phyloP scores from a whole-genome alignment of 306 rosid genomes.

The Medicago ruthenica region DNA sequence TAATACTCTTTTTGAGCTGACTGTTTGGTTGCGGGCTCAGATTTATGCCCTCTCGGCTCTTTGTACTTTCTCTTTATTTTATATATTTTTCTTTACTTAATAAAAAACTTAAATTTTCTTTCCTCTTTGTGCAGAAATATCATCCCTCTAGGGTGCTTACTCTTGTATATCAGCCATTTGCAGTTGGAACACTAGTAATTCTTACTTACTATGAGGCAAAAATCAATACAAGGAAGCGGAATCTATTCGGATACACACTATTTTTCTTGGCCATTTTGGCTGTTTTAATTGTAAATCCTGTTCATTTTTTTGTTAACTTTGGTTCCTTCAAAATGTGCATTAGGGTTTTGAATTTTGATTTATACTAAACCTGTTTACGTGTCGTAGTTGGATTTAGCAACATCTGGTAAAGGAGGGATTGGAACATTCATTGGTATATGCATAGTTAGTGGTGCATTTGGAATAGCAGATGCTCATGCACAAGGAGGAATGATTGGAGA shows the following conservation, averaged over 20 bases:
- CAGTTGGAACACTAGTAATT: constrained; percentile 62
- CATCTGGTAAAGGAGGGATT: constrained; percentile 86
- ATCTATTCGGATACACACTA: constrained; percentile 67
- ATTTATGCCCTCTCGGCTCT: too few species aligned
- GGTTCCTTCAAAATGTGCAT: constrained; percentile 11
- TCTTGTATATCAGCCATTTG: constrained; percentile 91
- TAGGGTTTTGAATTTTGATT: constrained; percentile 2
- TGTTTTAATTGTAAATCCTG: constrained; percentile 67
- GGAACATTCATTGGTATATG: constrained; percentile 83
- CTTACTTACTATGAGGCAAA: constrained; percentile 68
- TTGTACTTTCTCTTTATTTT: too few species aligned
- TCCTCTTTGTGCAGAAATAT: constrained; percentile 61
- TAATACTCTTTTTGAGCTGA: too few species aligned
- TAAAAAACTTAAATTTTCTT: neutral
- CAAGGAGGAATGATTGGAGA: constrained; percentile 99
- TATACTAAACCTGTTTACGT: constrained; percentile 8
- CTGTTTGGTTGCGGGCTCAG: too few species aligned
- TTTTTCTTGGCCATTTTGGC: constrained; percentile 61
- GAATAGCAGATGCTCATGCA: constrained; percentile 85
- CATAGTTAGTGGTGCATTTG: constrained; percentile 68
- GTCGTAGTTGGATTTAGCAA: constrained; percentile 86
- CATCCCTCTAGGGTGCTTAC: constrained; percentile 85
- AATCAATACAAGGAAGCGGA: constrained; percentile 71
- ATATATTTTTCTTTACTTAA: too few species aligned
- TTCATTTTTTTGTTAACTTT: constrained; percentile 1